These are phyloP conservation scores for Fusarium equiseti DNA, from an alignment of 2,329 filamentous ascomycete species.

Conservation along the genomic window DNA sequence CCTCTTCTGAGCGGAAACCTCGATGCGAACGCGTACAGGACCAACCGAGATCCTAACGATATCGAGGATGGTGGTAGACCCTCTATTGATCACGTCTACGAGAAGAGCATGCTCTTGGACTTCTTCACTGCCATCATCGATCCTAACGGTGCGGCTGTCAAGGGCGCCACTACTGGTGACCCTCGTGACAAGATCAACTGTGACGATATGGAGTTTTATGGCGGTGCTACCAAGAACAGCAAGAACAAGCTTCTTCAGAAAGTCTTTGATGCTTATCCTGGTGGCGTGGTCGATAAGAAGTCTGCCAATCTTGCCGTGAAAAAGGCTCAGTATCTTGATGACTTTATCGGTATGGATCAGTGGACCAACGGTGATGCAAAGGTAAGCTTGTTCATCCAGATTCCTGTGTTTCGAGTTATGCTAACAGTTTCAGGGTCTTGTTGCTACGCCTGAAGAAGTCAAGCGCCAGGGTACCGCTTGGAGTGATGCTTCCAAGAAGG, in stretches of 20 bases:
- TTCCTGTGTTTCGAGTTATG: no score
- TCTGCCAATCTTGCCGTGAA: neutral
- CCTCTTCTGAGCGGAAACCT: no score
- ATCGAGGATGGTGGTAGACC: no score
- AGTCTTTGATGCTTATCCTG: slow-evolving; percentile 15
- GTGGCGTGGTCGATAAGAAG: neutral
- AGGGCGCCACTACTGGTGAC: neutral
- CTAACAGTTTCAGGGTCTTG: neutral
- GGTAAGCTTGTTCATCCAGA: no score
- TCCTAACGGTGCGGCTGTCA: neutral
- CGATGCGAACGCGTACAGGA: no score
- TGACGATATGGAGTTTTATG: slow-evolving; percentile 13
- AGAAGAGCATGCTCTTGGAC: slow-evolving; percentile 29
- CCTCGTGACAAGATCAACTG: slow-evolving; percentile 14
- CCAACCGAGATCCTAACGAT: no score
- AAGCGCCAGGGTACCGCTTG: no score
- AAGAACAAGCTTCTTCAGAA: neutral
- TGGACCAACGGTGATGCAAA: slow-evolving; percentile 12
- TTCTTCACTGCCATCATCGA: slow-evolving; percentile 12
- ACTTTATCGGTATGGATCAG: slow-evolving; percentile 27
- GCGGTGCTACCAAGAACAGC: neutral
- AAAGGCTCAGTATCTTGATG: neutral
- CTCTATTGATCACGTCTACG: slow-evolving; percentile 25
- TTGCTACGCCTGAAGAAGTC: no score
- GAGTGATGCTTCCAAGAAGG: no score